Evolutionary conservation across 345 rosid genomes (phyloP).

Genomic region (Eucalyptus rudis): DNA sequence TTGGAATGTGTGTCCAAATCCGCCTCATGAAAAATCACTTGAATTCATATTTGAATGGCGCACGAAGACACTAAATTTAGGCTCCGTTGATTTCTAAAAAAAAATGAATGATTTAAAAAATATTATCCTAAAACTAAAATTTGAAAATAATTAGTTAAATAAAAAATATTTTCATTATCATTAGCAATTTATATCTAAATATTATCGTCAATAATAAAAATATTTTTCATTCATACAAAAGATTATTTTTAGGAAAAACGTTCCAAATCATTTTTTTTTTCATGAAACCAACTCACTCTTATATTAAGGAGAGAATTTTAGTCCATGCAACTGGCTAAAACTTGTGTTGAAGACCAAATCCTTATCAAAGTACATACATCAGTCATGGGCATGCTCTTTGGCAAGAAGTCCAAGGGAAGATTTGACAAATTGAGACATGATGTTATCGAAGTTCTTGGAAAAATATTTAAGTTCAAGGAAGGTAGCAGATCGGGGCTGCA

Average conservation of each 20-base stretch:
- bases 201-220: too few relatives aligned
- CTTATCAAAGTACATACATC: neutral
- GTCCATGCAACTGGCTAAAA: neutral
- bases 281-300: too few relatives aligned
- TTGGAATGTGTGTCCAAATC: neutral
- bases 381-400: neutral
- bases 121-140: too few relatives aligned
- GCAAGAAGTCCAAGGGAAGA: neutral
- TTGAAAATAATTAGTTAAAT: too few relatives aligned
- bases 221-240: too few relatives aligned
- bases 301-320: neutral
- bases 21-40: too few relatives aligned
- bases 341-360: neutral
- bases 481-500: neutral
- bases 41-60: neutral
- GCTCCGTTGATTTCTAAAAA: too few relatives aligned
- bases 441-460: neutral
- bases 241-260: too few relatives aligned
- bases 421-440: neutral
- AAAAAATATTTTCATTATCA: too few relatives aligned
- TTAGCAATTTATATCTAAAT: too few relatives aligned
- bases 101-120: too few relatives aligned
- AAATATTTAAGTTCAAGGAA: neutral
- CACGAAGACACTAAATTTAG: neutral
- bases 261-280: too few relatives aligned